phyloP scores from a whole-genome alignment of 2,329 filamentous ascomycete species.

The Orbilia ellipsospora region DNA sequence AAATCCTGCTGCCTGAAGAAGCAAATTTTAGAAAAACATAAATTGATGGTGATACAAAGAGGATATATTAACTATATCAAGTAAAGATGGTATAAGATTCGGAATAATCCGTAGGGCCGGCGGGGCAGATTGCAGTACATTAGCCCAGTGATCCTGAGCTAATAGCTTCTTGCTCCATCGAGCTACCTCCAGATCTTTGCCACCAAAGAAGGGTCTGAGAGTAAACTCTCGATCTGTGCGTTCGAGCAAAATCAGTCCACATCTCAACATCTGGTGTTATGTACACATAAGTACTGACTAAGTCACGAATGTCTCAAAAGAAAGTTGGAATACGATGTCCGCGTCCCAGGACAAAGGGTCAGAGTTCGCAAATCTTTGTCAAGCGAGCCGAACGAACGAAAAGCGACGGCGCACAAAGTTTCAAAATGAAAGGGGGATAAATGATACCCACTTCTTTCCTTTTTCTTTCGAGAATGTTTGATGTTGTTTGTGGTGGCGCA shows the following conservation, averaged over 20 bases:
- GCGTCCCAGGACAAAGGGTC: too few relatives aligned
- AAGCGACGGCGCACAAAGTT: neutral
- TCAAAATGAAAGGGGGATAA: neutral
- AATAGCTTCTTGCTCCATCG: neutral
- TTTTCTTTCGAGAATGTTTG: slow-evolving; percentile 10
- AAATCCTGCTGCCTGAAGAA: slow-evolving; percentile 34
- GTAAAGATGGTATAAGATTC: neutral
- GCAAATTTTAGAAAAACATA: neutral
- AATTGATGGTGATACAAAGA: neutral
- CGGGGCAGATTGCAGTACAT: too few relatives aligned
- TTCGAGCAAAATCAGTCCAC: neutral
- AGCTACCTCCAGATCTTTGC: neutral
- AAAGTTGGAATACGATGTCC: too few relatives aligned
- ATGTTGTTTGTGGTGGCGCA: too few relatives aligned
- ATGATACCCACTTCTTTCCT: too few relatives aligned
- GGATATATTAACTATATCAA: too few relatives aligned
- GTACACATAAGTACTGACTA: too few relatives aligned
- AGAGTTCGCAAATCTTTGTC: slow-evolving; percentile 42
- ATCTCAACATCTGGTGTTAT: too few relatives aligned
- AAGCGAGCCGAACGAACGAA: slow-evolving; percentile 32
- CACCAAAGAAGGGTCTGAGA: neutral
- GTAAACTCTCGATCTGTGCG: slow-evolving; percentile 29
- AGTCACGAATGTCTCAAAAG: slow-evolving; percentile 18
- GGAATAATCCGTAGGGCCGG: slow-evolving; percentile 1
- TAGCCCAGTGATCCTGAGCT: too few relatives aligned